These are phyloP conservation scores for Penicillium arizonense DNA, from an alignment of 495 filamentous ascomycete genomes.

Conservation along the genomic window DNA sequence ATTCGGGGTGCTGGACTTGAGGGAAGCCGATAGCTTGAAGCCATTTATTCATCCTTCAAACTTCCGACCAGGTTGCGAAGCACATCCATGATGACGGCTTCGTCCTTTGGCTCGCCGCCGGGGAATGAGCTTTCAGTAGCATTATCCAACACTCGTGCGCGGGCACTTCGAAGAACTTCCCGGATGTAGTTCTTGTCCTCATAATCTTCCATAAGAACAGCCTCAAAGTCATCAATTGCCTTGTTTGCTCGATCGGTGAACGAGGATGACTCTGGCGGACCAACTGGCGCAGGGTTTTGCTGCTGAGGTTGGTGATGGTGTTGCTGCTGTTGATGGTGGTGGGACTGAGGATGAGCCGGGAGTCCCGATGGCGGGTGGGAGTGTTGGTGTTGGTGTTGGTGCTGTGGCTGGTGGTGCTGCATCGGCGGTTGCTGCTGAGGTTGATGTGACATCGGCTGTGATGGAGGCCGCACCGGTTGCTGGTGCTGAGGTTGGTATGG, in stretches of 20 bases:
- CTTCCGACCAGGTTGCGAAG: conserved; percentile 42
- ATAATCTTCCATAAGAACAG: conserved; percentile 48
- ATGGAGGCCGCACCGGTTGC: conserved; percentile 21
- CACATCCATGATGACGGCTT: conserved; percentile 45
- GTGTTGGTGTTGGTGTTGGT: conserved; percentile 22
- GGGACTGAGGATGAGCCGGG: conserved; percentile 24
- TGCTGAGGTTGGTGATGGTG: conserved; percentile 25
- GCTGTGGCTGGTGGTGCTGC: conserved; percentile 16
- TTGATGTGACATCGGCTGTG: conserved; percentile 27
- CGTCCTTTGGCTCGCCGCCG: conserved; percentile 46
- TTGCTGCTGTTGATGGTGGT: conserved; percentile 27
- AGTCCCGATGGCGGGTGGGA: conserved; percentile 33
- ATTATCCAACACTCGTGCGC: conserved; percentile 42
- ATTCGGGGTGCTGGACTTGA: neutral
- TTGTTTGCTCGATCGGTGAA: conserved; percentile 50
- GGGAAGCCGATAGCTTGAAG: neutral
- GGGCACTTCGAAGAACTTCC: conserved; percentile 48
- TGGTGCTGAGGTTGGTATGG: conserved; percentile 20
- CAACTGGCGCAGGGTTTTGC: conserved; percentile 38
- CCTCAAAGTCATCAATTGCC: conserved; percentile 50
- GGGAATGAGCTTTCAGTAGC: conserved; percentile 47
- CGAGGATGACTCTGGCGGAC: conserved; percentile 45
- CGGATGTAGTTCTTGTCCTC: conserved; percentile 52
- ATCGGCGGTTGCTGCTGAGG: conserved; percentile 14
- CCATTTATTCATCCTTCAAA: conserved; percentile 34